Base-by-base conservation (phyloP, 2,329 filamentous ascomycete species). In the Xylariaceae sp. region DNA sequence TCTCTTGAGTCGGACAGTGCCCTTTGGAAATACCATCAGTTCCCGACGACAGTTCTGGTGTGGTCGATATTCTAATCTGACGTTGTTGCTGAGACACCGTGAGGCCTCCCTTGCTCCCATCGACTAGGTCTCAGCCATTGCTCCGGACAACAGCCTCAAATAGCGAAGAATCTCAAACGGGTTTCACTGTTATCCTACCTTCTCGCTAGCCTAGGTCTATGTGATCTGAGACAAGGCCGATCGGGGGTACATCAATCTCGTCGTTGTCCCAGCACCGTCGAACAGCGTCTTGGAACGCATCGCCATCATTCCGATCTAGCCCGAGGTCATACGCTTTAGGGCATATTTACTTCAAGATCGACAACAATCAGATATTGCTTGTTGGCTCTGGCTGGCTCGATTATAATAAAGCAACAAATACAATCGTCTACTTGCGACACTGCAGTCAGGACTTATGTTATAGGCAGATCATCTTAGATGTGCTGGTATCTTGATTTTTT, bases 31-130 rank as follows among this genome's bases (percentile, higher is more conserved):
- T 27, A 27, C 22, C 22, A 27, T 27, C 22, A 27, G 22, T 27
- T 27, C 22, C 7, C 4, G 22, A 27, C 22, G 22, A 27, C 22
- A 5, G 22, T 27, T 7, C 7, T 27, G 7, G 4, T 4, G 7
- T 7, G 22, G 22, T 27, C 22, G 22, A 27, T 4, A 27, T 27
- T 27, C 22, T 27, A n/a, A 4, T 27, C 22, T 27, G 22, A 5
- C 22, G 22, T 27, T 27, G 22, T 27, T 27, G 22, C 22, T 7
- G 22, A 27, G 7, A 27, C 22, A 27, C 22, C 22, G 22, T 45
- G 33, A 52, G 52, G 44, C 41, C 27, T 42, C 36, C 19, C 48
- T 18, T 46, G 49, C 30, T 52, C 19, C 43, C 11, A 36, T 47
- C n/a, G 10, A 30, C 36, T 15, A 30, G 18, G 46, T 54, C 43